Conservation (phyloP, 2,329 filamentous ascomycete species). For the Leptodontidium sp. region DNA sequence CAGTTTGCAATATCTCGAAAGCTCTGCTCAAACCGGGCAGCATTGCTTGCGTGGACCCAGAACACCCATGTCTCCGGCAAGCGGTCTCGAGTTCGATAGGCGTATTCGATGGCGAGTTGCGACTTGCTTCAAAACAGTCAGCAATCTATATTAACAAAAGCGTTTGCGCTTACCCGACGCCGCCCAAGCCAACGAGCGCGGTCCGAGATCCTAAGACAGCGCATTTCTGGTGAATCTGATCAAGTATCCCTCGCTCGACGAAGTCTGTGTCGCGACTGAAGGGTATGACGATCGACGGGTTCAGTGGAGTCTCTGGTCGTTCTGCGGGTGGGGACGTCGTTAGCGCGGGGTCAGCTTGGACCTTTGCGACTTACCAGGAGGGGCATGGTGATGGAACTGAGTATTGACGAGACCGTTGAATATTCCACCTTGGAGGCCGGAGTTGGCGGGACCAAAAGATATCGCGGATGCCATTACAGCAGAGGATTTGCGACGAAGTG, state of each 20-base stretch:
- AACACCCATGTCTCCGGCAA: slow-evolving; percentile 48
- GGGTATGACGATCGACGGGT: slow-evolving; percentile 35
- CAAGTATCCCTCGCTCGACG: slow-evolving; percentile 35
- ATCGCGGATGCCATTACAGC: slow-evolving; percentile 36
- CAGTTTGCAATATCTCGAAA: slow-evolving; percentile 48
- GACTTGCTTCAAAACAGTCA: slow-evolving; percentile 45
- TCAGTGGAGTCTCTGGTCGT: slow-evolving; percentile 37
- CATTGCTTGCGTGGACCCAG: slow-evolving; percentile 50
- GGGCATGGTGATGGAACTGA: slow-evolving; percentile 35
- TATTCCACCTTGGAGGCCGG: slow-evolving; percentile 36
- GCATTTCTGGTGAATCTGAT: slow-evolving; percentile 43
- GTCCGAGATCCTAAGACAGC: slow-evolving; percentile 33
- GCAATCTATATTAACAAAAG: slow-evolving; percentile 22
- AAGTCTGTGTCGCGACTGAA: slow-evolving; percentile 39
- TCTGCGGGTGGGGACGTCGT: slow-evolving; percentile 34
- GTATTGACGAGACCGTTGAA: slow-evolving; percentile 37
- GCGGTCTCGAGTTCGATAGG: slow-evolving; percentile 42
- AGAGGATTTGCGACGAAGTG: slow-evolving; percentile 32
- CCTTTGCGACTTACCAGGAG: slow-evolving; percentile 37
- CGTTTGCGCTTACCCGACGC: slow-evolving; percentile 36
- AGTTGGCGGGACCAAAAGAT: slow-evolving; percentile 35
- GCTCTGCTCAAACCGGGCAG: slow-evolving; percentile 47
- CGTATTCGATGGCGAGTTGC: slow-evolving; percentile 51
- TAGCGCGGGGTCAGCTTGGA: slow-evolving; percentile 37
- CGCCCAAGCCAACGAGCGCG: slow-evolving; percentile 39